A percentile compares a stretch with the other conserved stretches of the same genome.
phyloP scores from a whole-genome alignment of 169 alveolate genomes.

The Haemoproteus tartakovskyi region DNA sequence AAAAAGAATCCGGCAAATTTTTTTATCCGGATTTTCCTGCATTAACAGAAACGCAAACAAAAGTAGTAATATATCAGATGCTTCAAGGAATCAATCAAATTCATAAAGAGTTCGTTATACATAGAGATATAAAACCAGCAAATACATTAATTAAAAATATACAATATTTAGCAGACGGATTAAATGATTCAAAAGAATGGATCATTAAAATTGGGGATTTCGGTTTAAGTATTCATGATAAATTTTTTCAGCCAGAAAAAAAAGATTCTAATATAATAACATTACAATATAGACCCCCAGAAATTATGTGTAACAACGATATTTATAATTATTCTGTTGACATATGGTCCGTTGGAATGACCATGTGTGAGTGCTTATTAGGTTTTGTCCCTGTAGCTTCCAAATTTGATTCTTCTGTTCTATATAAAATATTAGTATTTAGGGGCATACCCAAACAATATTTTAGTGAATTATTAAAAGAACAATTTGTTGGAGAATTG shows the following conservation, averaged over 20 bases:
- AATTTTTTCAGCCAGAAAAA: conserved; percentile 72
- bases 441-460: conserved; percentile 42
- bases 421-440: conserved; percentile 35
- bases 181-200: conserved; percentile 58
- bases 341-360: conserved; percentile 79
- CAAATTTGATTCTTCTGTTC: conserved; percentile 24
- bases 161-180: conserved; percentile 41
- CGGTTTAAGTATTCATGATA: conserved; percentile 75
- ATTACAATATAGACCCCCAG: conserved; percentile 80
- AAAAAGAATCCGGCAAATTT: conserved; percentile 9
- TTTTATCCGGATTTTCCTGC: conserved; percentile 73
- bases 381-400: conserved; percentile 52
- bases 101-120: conserved; percentile 76
- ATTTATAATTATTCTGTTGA: conserved; percentile 68
- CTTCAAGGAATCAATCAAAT: conserved; percentile 73
- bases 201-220: conserved; percentile 77
- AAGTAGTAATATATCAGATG: conserved; percentile 77
- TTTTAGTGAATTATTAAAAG: conserved; percentile 10
- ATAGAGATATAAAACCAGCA: conserved; percentile 80
- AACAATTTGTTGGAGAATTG: conserved; percentile 54
- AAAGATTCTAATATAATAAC: conserved; percentile 76
- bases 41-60: conserved; percentile 71
- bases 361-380: conserved; percentile 68
- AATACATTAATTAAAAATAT: conserved; percentile 76
- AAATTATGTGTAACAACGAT: conserved; percentile 63